phyloP scores from a whole-genome alignment of 768 basidiomycete species.

The Calocybe indica region DNA sequence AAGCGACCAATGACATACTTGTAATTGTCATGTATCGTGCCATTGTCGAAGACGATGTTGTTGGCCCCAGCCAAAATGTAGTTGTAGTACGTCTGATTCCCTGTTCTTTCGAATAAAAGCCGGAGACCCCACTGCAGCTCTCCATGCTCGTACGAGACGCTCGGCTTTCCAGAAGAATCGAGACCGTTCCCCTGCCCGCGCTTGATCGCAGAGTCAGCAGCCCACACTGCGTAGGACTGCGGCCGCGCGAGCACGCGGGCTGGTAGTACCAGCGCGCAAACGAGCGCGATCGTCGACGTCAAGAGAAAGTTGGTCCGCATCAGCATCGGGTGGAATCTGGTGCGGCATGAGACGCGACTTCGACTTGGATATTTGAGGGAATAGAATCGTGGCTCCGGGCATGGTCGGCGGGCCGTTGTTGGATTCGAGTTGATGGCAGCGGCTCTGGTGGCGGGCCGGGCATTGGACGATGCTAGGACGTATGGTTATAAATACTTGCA shows the following conservation, averaged over 20 bases:
- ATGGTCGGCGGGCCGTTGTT: too few relatives aligned
- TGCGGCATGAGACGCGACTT: too few relatives aligned
- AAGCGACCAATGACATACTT: conserved; percentile 16
- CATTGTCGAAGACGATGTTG: conserved; percentile 31
- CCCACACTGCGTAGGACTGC: conserved; percentile 37
- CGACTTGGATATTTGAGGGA: too few relatives aligned
- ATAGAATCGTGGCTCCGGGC: too few relatives aligned
- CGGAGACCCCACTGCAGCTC: conserved; percentile 35
- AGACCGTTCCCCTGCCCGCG: conserved; percentile 39
- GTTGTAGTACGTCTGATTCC: conserved; percentile 34
- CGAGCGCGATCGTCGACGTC: too few relatives aligned
- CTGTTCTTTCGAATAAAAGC: conserved; percentile 32
- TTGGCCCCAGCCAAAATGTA: conserved; percentile 32
- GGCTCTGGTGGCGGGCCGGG: too few relatives aligned
- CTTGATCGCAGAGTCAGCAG: conserved; percentile 37
- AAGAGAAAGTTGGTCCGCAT: too few relatives aligned
- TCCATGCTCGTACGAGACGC: conserved; percentile 35
- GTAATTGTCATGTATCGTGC: conserved; percentile 33
- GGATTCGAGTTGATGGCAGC: too few relatives aligned
- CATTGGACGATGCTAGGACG: too few relatives aligned
- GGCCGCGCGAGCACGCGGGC: conserved; percentile 18
- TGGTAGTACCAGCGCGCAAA: not conserved
- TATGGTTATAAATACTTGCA: too few relatives aligned
- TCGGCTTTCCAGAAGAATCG: conserved; percentile 21
- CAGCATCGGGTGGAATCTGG: too few relatives aligned